Evolutionary conservation across 768 basidiomycete species (phyloP), one percentile per base, ranked within the genome.

Genomic region (Holtermanniella nyarrowii): DNA sequence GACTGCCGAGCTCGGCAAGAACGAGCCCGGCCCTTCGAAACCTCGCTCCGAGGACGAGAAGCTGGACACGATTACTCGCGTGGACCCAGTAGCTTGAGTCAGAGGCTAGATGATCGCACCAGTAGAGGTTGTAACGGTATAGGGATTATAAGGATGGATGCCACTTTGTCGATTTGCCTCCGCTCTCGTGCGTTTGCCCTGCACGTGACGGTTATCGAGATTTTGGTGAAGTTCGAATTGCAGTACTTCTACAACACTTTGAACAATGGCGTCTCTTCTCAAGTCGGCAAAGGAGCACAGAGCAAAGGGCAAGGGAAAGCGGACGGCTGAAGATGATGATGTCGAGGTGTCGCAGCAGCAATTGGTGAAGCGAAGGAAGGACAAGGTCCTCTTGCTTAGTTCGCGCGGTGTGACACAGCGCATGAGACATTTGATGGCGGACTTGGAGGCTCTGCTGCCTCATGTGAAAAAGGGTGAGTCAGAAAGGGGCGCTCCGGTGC

Each of bases 381-480:
- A 99, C 76, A 81, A 91, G 56, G 91, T 96, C 4, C 76, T 99
- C 48, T 70, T 97, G 62, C 80, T 96, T 46, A 88, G 86, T 40
- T 97, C 93, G 46, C 78, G 95, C 52, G 95, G 95, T 48, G 79
- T 96, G 50, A 96, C 89, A 18, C 86, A 91, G 72, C 80, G 95
- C 23, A 96, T 96, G 90, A 76, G 95, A 57, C 95, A 99, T 72
- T 76, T 99, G 53, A 90, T 96, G 88, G 86, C 83, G 60, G 95
- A 99, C 70, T 66, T 99, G 48, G 87, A 91, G 69, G 80, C 78
- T 0, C 75, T 99, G 24, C 71, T 99, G 10, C 95, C 95, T 4
- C 95, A 99, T 72, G 80, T 86, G 2, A 99, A 97, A 76, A 97
- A 95, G 77, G 95, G 95, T 88, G 46, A 50, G 79, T 65, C 21